Evolutionary conservation across 352 stramenopile species (phyloP).

Genomic region (Pythium guiyangense): DNA sequence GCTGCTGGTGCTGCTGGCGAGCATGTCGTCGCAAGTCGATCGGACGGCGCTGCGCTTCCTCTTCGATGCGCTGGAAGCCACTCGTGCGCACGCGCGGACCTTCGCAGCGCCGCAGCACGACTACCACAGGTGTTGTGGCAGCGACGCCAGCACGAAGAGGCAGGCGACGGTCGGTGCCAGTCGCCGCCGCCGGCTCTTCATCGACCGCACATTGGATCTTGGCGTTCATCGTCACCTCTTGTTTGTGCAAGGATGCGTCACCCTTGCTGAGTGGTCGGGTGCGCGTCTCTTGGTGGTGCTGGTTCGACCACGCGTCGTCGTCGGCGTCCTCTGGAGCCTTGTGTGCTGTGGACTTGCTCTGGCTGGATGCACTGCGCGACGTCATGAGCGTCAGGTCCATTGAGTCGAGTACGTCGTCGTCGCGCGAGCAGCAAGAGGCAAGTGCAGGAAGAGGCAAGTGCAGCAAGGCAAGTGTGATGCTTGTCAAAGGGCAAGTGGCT

Average conservation of each 20-base stretch:
- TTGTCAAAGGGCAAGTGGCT: too few relatives aligned
- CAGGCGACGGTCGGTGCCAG: too few relatives aligned
- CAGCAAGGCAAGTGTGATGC: too few relatives aligned
- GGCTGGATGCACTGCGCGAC: too few relatives aligned
- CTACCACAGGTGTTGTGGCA: constrained; percentile 3
- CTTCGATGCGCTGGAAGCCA: constrained; percentile 80
- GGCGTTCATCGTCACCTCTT: too few relatives aligned
- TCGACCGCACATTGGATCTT: background rate
- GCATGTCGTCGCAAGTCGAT: constrained; percentile 23
- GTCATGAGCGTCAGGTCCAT: too few relatives aligned
- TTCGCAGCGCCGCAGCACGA: constrained; percentile 65
- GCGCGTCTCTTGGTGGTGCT: background rate
- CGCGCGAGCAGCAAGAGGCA: too few relatives aligned
- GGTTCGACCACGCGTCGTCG: constrained; percentile 1
- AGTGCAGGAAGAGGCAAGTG: too few relatives aligned
- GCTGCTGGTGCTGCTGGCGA: constrained; percentile 10
- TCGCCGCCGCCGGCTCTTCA: background rate
- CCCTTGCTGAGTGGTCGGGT: background rate
- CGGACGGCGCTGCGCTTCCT: constrained; percentile 34
- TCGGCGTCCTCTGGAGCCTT: background rate
- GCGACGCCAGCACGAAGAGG: background rate
- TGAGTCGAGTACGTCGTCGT: too few relatives aligned
- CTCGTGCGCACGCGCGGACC: constrained; percentile 62
- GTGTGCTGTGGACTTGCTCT: background rate
- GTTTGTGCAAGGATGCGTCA: background rate